Evolutionary conservation across 345 rosid species (phyloP).

Genomic region (Eucalyptus tenuipes): DNA sequence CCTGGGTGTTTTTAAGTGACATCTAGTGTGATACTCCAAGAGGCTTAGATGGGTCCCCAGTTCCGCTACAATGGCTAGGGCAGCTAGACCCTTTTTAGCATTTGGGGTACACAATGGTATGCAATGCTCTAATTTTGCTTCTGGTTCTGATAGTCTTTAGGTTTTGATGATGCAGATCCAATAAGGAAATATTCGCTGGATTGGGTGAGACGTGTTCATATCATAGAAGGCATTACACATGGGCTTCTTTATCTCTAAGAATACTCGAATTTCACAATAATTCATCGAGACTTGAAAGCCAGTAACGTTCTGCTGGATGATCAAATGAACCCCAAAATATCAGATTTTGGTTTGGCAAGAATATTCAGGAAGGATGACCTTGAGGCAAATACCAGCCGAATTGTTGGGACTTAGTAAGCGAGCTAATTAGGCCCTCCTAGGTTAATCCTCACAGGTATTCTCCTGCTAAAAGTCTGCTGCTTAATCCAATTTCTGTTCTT

Average conservation of each 20-base stretch:
- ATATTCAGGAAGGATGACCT: conserved; percentile 9
- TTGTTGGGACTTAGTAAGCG: conserved; percentile 32
- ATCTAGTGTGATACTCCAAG: neutral
- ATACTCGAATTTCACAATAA: conserved; percentile 29
- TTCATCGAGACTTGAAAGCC: conserved; percentile 30
- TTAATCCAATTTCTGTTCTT: neutral
- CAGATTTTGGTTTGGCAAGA: conserved; percentile 32
- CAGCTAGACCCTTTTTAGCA: neutral
- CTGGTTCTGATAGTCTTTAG: neutral
- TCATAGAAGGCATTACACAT: conserved; percentile 31
- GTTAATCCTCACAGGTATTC: neutral
- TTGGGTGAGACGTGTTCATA: conserved; percentile 13
- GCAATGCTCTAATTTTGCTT: neutral
- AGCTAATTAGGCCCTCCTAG: neutral
- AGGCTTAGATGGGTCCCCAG: neutral
- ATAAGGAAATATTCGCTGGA: neutral
- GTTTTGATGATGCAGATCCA: conserved; percentile 5
- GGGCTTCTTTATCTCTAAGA: conserved; percentile 38
- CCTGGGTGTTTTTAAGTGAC: neutral
- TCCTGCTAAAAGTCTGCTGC: neutral
- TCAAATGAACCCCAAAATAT: conserved; percentile 27
- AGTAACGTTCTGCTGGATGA: conserved; percentile 23
- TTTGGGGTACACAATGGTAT: neutral
- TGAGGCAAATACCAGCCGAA: conserved; percentile 21
- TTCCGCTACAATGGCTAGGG: neutral